Evolutionary conservation across 805 yeast species (phyloP), one percentile per base, ranked within the genome.

Genomic region (Metschnikowia drakensbergensis): DNA sequence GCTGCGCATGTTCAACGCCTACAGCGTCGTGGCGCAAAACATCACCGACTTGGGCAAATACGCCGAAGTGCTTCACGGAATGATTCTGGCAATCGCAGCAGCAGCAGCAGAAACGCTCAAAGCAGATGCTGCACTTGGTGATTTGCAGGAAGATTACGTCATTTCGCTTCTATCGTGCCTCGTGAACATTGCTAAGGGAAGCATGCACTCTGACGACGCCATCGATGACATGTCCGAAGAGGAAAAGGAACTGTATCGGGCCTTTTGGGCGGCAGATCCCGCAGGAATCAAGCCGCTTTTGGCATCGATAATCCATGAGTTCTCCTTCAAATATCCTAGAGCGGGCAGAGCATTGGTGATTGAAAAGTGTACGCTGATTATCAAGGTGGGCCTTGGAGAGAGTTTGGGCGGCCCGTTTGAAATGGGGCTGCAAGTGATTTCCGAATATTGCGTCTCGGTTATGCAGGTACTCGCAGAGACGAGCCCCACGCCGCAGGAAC

Each of bases 141-240:
- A 60, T 17, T 51, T 51, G 13, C 54, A 62, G 27, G 71, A 68
- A 31, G 81, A 78, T 3, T 83, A 82, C 53, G 58, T 78, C 1
- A 59, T 74, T 2, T 83, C 90, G 25, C 64, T 87, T 40, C 63
- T 88, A 26, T 67, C 78, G 10, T 86, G 89, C 58, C 63, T 89
- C 0, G 74, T 75, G n/a, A 87, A 84, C 46, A 68, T 88, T 3
- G 94, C 89, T 0, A 84, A 82, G 48, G 88, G 90, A 0, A 64
- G 85, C 58, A 79, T 80, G 43, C 64, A 77, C 2, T 83, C 88
- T 0, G 88, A 83, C 27, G 75, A 70, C 25, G 67, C 70, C 2
- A 75, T 70, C 37, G 76, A 72, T 23, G 67, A 64, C 37, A 67
- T 68, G 25, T 57, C 53, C 6, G 69, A 65, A 11, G 73, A 75